A percentile compares a stretch with the other conserved stretches of the same genome.
Conservation (phyloP, 768 basidiomycete genomes). For the Lentinula sp. region DNA sequence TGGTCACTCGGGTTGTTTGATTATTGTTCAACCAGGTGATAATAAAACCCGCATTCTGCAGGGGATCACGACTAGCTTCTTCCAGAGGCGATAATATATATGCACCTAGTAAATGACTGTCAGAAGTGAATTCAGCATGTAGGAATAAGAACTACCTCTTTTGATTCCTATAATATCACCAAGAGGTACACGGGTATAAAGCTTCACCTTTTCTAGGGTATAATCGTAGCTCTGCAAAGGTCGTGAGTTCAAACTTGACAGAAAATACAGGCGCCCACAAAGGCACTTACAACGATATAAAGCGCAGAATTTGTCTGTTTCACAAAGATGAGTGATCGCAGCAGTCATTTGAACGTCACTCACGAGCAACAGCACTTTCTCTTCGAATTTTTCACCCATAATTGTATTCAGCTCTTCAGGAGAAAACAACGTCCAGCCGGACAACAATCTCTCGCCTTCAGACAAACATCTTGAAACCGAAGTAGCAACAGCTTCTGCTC, state of each 20-base stretch:
- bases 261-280: not conserved
- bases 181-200: slow-evolving; percentile 86
- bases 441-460: slow-evolving; percentile 71
- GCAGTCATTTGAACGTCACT: slow-evolving; percentile 16
- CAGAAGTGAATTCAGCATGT: not conserved
- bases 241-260: not conserved
- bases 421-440: slow-evolving; percentile 90
- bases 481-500: slow-evolving; percentile 89
- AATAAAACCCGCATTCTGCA: slow-evolving; percentile 85
- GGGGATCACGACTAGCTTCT: slow-evolving; percentile 82
- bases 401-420: slow-evolving; percentile 72
- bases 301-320: slow-evolving; percentile 41
- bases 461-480: slow-evolving; percentile 70
- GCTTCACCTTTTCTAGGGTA: slow-evolving; percentile 84
- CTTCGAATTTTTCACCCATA: slow-evolving; percentile 80
- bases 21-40: slow-evolving; percentile 71
- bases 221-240: slow-evolving; percentile 80
- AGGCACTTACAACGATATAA: slow-evolving; percentile 60
- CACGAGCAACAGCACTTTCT: slow-evolving; percentile 88
- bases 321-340: not conserved
- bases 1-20: slow-evolving; percentile 71
- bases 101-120: slow-evolving; percentile 49
- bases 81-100: slow-evolving; percentile 94
- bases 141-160: slow-evolving; percentile 48
- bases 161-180: slow-evolving; percentile 70